Evolutionary conservation across 1,284 basidiomycete species (phyloP).

Genomic region (Xerocomus amazonicus): DNA sequence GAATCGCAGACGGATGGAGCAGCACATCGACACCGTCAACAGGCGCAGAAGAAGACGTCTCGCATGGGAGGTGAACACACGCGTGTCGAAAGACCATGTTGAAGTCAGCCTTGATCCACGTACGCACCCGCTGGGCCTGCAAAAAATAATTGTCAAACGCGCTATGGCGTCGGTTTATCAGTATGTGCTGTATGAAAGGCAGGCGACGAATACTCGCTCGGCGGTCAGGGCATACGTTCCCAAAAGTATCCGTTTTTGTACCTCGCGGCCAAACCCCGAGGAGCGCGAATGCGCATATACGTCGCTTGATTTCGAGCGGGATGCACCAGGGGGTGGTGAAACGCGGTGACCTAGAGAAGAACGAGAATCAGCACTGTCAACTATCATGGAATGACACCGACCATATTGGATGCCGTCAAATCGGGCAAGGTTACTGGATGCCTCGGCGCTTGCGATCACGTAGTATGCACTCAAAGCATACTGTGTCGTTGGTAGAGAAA

Average conservation of each 20-base stretch:
- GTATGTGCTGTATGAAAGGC: background rate
- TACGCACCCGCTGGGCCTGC: constrained; percentile 82
- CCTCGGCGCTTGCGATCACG: constrained; percentile 91
- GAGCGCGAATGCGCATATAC: constrained; percentile 62
- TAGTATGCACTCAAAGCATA: constrained; percentile 94
- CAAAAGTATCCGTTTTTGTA: constrained; percentile 83
- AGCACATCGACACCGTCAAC: constrained; percentile 68
- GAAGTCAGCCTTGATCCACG: constrained; percentile 73
- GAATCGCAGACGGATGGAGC: constrained; percentile 83
- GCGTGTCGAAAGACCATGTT: constrained; percentile 60
- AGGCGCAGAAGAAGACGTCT: constrained; percentile 2
- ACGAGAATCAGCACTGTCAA: background rate
- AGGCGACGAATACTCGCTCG: constrained; percentile 54
- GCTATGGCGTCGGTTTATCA: constrained; percentile 37
- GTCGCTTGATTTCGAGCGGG: constrained; percentile 43
- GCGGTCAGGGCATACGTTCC: constrained; percentile 92
- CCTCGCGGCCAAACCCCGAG: constrained; percentile 79
- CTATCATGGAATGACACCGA: constrained; percentile 22
- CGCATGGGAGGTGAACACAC: constrained; percentile 44
- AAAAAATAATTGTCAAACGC: constrained; percentile 97
- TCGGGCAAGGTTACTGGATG: constrained; percentile 87
- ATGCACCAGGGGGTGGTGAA: constrained; percentile 39
- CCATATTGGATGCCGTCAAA: constrained; percentile 85
- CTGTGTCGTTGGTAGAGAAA: constrained; percentile 75
- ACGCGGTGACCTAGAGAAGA: constrained; percentile 45